These are phyloP conservation scores for Podila epigama DNA, from an alignment of 192 early-diverging fungal species.

Conservation along the genomic window DNA sequence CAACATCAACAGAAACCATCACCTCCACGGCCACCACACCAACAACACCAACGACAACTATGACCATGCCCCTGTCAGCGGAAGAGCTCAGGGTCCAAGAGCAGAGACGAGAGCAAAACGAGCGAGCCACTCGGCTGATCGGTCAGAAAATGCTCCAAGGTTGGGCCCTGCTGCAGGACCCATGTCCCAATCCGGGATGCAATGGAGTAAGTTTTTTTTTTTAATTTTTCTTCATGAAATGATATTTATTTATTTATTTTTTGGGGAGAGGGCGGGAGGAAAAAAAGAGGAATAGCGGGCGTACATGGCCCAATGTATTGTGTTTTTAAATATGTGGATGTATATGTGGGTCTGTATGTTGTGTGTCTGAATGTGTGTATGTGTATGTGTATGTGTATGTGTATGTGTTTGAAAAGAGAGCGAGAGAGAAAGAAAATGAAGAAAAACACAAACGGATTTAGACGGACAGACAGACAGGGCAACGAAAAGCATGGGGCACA, in stretches of 20 bases:
- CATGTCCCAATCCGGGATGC: slow-evolving; percentile 32
- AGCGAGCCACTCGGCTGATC: slow-evolving; percentile 18
- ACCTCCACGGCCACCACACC: too few relatives aligned
- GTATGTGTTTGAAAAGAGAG: neutral
- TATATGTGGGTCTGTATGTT: neutral
- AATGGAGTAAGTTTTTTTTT: slow-evolving; percentile 19
- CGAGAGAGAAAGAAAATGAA: neutral
- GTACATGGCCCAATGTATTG: too few relatives aligned
- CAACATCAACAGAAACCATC: too few relatives aligned
- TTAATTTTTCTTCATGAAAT: neutral
- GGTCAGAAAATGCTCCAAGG: slow-evolving; percentile 38
- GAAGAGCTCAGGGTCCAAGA: neutral
- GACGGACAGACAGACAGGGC: neutral
- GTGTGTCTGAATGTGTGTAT: neutral
- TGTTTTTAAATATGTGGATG: neutral
- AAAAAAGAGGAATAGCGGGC: too few relatives aligned
- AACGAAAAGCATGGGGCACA: slow-evolving; percentile 16
- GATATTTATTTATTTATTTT: too few relatives aligned
- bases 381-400: neutral
- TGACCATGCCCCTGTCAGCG: too few relatives aligned
- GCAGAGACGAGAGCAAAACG: slow-evolving; percentile 3
- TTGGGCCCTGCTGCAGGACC: slow-evolving; percentile 39
- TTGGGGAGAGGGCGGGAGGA: too few relatives aligned
- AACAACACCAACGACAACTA: too few relatives aligned
- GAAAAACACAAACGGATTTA: too few relatives aligned